A percentile compares a stretch with the other conserved stretches of the same genome.
Evolutionary conservation across 352 stramenopile species (phyloP).

Genomic region (Pythium dissotocum): DNA sequence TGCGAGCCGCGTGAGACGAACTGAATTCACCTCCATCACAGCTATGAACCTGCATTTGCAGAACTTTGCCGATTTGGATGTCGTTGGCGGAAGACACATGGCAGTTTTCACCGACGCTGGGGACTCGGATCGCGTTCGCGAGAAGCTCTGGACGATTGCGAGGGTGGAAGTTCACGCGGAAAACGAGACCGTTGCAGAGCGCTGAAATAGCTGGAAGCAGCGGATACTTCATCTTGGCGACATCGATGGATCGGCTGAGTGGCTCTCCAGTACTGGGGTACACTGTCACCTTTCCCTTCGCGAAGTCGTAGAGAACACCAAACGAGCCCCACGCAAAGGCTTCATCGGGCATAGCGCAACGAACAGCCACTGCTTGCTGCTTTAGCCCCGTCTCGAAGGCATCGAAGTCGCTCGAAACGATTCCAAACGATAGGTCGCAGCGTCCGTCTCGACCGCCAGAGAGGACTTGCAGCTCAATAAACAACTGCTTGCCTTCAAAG

Average conservation of each 20-base stretch:
- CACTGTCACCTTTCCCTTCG: slow-evolving; percentile 51
- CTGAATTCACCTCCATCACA: slow-evolving; percentile 87
- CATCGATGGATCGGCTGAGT: slow-evolving; percentile 35
- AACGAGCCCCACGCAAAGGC: slow-evolving; percentile 42
- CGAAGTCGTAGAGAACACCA: slow-evolving; percentile 82
- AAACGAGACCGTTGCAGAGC: slow-evolving; percentile 69
- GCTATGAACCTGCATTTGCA: slow-evolving; percentile 64
- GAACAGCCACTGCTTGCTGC: slow-evolving; percentile 35
- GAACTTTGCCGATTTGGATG: slow-evolving; percentile 66
- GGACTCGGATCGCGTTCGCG: slow-evolving; percentile 15
- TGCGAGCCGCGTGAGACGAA: slow-evolving; percentile 56
- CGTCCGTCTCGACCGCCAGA: slow-evolving; percentile 46
- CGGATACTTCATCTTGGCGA: slow-evolving; percentile 34
- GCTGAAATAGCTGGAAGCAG: slow-evolving; percentile 59
- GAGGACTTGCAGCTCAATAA: slow-evolving; percentile 61
- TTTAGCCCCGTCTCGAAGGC: slow-evolving; percentile 22
- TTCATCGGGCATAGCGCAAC: slow-evolving; percentile 41
- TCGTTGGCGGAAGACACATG: slow-evolving; percentile 53
- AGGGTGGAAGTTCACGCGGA: slow-evolving; percentile 74
- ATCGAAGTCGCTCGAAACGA: slow-evolving; percentile 45
- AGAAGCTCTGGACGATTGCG: slow-evolving; percentile 52
- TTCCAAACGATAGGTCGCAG: slow-evolving; percentile 50
- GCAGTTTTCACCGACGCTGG: slow-evolving; percentile 43
- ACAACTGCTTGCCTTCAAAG: slow-evolving; percentile 55
- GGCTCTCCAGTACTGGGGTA: slow-evolving; percentile 54